Base-by-base conservation (phyloP, 192 early-diverging fungal species). In the Rhizoclosmatium sp. region DNA sequence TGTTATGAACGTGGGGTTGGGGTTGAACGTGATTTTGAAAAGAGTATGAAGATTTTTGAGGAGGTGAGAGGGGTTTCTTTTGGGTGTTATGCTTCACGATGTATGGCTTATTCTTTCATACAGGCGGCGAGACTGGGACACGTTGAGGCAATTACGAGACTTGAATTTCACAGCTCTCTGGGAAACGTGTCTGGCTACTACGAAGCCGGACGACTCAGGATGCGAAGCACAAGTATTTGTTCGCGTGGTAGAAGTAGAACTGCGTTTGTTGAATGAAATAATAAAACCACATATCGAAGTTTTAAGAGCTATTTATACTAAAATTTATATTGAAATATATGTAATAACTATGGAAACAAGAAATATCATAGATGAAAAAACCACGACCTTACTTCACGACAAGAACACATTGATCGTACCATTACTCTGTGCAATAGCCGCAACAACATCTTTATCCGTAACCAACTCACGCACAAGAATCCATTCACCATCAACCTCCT, bases 1-100 rank as follows among this genome's bases (percentile, higher is more conserved):
- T 69, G 85, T n/a, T 83, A 82, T 64, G 85, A 87, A 73, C 39
- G 23, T 5, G 88, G 88, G 1, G 19, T 75, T 39, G 88, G 82
- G 4, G 81, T 86, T 19, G 66, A 66, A 7, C 56, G 65, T 54
- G 88, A 89, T 69, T 46, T 80, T 42, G 80, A 87, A 41, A 81
- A 76, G 49, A 83, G 84, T 7, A 7, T 84, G 14, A 70, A 69
- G 59, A 71, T 86, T 2, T 86, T 86, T 71, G 69, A 79, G 39
- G 84, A 88, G 78, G 86, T 85, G 69, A 64, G 76, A 59, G 31
- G 31, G 49, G 46, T 62, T 9, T 3, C 9, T 62, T 9, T 62
- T 1, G 21, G 4, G 1, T 75, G 23, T 12, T 4, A 56, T 14
- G 4, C 40, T 71, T 58, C 49, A 56, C 16, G 12, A 39, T 56